Evolutionary conservation across 164 flowering plant species (phyloP), one percentile per base, ranked within the genome.

Genomic region (Nymphaea colorata): DNA sequence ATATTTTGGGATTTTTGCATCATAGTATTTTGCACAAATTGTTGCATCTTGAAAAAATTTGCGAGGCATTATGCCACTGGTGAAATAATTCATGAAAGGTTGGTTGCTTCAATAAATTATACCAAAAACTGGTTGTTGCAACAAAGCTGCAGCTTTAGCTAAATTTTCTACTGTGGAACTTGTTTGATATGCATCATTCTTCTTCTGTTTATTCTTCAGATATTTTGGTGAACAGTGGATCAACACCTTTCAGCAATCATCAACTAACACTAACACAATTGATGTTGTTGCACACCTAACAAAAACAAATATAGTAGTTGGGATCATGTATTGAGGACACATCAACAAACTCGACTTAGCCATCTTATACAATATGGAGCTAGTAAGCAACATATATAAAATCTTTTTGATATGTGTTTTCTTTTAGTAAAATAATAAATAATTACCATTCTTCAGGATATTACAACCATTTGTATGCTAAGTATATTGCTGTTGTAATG

Each of bases 141-240:
- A 90, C 89, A 18, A 96, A 91, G 67, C 69, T 95, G 79, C 98
- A 92, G 76, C 93, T 88, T n/a, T 97, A 95, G 96, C 97, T 95
- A 72, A 59, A 43, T 63, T 17, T 51, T 51, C 57, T 8, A 51
- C 5, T 8, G 12, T 51, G 12, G 57, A 8, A 15, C 3, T 51
- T 51, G 57, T 8, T 8, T 25, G 36, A 25, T 25, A 51, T 51
- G 14, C 14, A 8, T 51, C 57, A 51, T 51, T 15, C 2, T 15
- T 15, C 57, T 15, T 51, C 57, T 3, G 14, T 5, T 63, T 75
- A 45, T 63, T n/a, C 51, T 14, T 66, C 84, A 95, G 99, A 76
- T 90, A 44, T 80, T 88, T 64, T 92, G 82, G 82, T 85, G 96
- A 44, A 36, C 84, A 79, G 78, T 85, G 57, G 99, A 95, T 77